Evolutionary conservation across 179 eudicot genomes (phyloP), one percentile per base, ranked within the genome.

Genomic region (Silene vulgaris): DNA sequence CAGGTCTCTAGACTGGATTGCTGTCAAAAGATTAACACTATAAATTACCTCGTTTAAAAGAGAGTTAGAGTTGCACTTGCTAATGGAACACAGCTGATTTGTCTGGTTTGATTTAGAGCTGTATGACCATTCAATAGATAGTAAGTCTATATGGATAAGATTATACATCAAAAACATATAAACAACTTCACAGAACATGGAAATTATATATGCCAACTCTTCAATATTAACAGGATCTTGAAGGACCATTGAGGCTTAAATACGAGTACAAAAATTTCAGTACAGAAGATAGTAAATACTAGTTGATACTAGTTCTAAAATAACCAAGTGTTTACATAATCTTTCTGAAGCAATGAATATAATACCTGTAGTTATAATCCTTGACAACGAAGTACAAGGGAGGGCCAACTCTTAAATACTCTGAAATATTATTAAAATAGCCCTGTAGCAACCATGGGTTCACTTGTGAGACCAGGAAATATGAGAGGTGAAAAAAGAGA

Each of bases 31-130:
- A 28, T 20, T 45, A 76, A 35, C 65, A 26, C 50, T 11, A 68
- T 30, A 64, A 52, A 20, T 74, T 89, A 95, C 99, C 96, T 95
- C 97, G 83, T 95, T 95, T 70, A 89, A 82, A 79, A 95, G 97
- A 73, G 99, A 95, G 88, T 95, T 76, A 60, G 97, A 85, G 81
- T 95, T 95, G 83, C 99, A 95, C 79, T 89, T 91, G 91, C 91
- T 95, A 76, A 95, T 92, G 71, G 99, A 92, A 78, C 99, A 95
- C 82, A 95, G 74, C 81, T 87, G 92, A 80, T 95, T 89, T 61
- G 99, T 95, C 60, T 92, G 97, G 65, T 81, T 85, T 84, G 96
- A 89, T 83, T 94, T 91, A 73, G 91, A 89, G 84, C 98, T 94
- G 98, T 65, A 75, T 50, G 69, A 40, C 52, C 82, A 81, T 69